Percentiles rank a stretch among this genome's conserved stretches.
Evolutionary conservation across 2,329 filamentous ascomycete species (phyloP).

Genomic region (Xylariaceae sp.): DNA sequence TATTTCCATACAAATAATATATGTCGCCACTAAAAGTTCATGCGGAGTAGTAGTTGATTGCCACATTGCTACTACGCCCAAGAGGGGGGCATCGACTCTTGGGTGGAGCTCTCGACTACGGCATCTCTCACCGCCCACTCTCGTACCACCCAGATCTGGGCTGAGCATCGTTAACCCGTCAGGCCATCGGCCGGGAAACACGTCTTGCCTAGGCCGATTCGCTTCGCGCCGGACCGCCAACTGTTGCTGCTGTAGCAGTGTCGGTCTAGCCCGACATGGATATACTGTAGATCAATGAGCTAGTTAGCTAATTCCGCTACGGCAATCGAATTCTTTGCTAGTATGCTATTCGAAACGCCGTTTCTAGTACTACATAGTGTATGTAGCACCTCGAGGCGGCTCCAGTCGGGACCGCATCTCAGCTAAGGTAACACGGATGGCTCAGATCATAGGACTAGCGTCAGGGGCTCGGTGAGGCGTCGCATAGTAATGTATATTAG

Average conservation of each 20-base stretch:
- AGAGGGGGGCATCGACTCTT: too few relatives aligned
- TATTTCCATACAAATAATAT: too few relatives aligned
- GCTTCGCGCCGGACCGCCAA: background rate
- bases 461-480: background rate
- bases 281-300: background rate
- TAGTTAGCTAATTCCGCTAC: background rate
- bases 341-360: background rate
- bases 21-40: too few relatives aligned
- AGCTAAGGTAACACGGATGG: background rate
- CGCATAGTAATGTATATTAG: background rate
- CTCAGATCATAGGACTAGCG: background rate
- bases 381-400: too few relatives aligned
- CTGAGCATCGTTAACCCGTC: background rate
- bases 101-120: background rate
- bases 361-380: background rate
- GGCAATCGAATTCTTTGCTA: background rate
- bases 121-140: background rate
- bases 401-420: background rate
- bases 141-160: background rate
- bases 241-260: too few relatives aligned
- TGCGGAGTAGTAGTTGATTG: too few relatives aligned
- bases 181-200: background rate
- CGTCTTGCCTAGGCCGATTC: background rate
- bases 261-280: background rate
- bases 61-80: too few relatives aligned